Evolutionary conservation across 768 basidiomycete species (phyloP), one percentile per base, ranked within the genome.

Genomic region (Clavulina sp.): DNA sequence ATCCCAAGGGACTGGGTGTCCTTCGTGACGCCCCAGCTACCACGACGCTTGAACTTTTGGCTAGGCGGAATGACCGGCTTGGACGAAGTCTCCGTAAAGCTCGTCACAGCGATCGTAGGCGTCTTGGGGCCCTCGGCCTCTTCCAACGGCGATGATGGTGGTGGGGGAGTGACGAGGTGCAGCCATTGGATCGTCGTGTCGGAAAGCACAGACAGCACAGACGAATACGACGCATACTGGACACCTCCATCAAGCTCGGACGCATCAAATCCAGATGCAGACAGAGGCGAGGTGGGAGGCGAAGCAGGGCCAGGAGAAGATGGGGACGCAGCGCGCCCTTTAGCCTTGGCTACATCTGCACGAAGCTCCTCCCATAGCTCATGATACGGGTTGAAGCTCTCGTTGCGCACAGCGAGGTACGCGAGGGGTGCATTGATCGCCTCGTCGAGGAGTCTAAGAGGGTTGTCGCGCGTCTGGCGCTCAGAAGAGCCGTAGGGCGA

Each of bases 361-460:
- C 70, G 74, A 49, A 85, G 68, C 23, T 68, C 64, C 29, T 70
- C 69, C 83, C 83, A 85, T 0, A 79, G 48, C 1, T 62, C 61
- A 6, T 60, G 58, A 30, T 65, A 63, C 24, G n/a, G n/a, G n/a
- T n/a, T n/a, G n/a, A n/a, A n/a, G n/a, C 26, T 26, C 1, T 73
- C 69, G 5, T 61, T 60, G 3, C 62, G 63, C 2, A 63, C 64
- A 1, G 66, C 54, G n/a, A 59, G 55, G 13, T 58, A 51, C 64
- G 60, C 40, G 18, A 66, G 60, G 21, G 64, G 60, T 4, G 65
- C 55, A 23, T 72, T 75, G 54, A 85, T 70, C 0, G 81, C 81
- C 38, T 83, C 76, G 1, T 71, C 68, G 38, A 86, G 68, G 26
- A 84, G 68, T 21, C 70, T 73, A 13, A 80, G 64, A 2, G 80